phyloP scores from a whole-genome alignment of 805 yeast genomes.

The Nematodospora valgi region DNA sequence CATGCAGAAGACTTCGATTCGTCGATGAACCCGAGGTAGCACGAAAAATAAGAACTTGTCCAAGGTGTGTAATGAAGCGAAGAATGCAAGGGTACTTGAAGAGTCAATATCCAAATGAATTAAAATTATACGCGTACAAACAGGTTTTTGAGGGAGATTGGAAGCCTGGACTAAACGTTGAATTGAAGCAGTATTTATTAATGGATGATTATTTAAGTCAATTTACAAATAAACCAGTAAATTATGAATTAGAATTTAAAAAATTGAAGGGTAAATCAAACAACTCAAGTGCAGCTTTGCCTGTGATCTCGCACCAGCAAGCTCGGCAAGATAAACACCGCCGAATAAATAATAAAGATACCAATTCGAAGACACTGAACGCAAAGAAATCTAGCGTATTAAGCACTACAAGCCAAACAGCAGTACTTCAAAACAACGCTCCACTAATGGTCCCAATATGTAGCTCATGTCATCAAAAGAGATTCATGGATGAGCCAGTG shows the following conservation, averaged over 20 bases:
- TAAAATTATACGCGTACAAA: background rate
- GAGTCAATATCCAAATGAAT: background rate
- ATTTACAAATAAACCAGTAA: background rate
- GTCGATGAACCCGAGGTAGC: background rate
- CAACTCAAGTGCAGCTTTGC: no score
- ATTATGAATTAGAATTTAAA: background rate
- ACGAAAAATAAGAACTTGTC: background rate
- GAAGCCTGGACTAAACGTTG: no score
- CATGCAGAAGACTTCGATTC: no score
- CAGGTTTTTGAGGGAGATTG: background rate
- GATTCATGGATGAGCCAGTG: no score
- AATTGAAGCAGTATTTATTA: background rate
- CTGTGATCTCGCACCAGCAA: no score
- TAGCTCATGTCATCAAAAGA: no score
- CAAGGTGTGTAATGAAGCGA: slow-evolving; percentile 1
- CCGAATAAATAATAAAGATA: no score
- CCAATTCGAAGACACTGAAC: background rate
- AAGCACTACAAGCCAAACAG: no score
- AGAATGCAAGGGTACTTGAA: background rate
- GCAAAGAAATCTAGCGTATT: background rate
- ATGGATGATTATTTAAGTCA: background rate
- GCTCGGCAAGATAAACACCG: background rate
- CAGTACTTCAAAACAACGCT: no score
- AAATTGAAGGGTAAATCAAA: no score
- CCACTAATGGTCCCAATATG: no score